A percentile compares a stretch with the other conserved stretches of the same genome.
These are phyloP conservation scores for Plasmodium vivax DNA, from an alignment of 169 alveolate genomes.

Conservation along the genomic window DNA sequence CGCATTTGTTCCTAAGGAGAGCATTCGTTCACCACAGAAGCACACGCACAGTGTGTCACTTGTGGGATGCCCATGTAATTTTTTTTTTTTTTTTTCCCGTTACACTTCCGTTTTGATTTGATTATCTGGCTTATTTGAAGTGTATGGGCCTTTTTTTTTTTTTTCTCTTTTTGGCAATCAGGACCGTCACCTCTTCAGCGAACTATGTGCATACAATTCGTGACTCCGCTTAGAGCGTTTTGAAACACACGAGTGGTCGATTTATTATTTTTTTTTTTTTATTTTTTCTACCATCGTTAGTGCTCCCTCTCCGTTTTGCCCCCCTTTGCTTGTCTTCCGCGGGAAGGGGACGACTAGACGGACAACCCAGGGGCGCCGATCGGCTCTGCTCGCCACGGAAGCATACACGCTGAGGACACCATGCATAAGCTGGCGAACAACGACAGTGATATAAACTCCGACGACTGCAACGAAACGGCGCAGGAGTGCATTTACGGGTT, in stretches of 20 bases:
- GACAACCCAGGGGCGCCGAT: not conserved
- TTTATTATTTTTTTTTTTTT: not conserved
- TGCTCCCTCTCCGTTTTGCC: not conserved
- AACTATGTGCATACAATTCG: not conserved
- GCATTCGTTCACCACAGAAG: not conserved
- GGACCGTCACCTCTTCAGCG: not conserved
- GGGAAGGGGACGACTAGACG: not conserved
- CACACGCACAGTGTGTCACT: not conserved
- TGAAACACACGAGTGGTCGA: not conserved
- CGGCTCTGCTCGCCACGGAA: not conserved
- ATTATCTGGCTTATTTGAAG: not conserved
- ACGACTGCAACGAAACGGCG: slow-evolving; percentile 72
- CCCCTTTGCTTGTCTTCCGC: not conserved
- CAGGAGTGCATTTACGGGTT: slow-evolving; percentile 59
- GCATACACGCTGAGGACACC: not conserved
- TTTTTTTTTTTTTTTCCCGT: too few relatives aligned
- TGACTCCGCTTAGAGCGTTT: too few relatives aligned
- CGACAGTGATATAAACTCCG: slow-evolving; percentile 67
- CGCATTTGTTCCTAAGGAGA: not conserved
- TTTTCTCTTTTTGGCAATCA: not conserved
- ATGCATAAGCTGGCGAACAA: slow-evolving; percentile 49
- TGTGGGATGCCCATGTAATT: not conserved
- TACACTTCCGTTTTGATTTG: not conserved
- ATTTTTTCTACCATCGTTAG: not conserved
- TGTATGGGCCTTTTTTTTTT: not conserved